These are phyloP conservation scores for Termitomyces sp. DNA, from an alignment of 768 basidiomycete genomes.

Conservation along the genomic window DNA sequence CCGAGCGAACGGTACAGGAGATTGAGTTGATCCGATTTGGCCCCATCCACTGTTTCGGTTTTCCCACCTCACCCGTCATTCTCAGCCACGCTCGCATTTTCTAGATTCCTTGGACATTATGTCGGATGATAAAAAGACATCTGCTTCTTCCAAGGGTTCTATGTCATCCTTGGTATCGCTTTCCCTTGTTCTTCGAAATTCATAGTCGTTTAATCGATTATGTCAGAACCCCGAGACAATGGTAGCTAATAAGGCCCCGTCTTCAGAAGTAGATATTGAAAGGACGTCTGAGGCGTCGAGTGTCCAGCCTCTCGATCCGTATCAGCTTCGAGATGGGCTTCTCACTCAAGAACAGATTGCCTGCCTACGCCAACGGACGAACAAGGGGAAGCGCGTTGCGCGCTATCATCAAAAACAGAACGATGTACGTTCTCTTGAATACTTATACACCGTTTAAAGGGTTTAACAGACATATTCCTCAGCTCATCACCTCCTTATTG, in stretches of 20 bases:
- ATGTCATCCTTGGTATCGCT: slow-evolving; percentile 19
- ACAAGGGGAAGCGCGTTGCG: slow-evolving; percentile 57
- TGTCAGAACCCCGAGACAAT: slow-evolving; percentile 41
- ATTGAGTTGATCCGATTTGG: slow-evolving; percentile 33
- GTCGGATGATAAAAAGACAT: slow-evolving; percentile 24
- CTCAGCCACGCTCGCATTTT: slow-evolving; percentile 21
- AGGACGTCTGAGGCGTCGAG: slow-evolving; percentile 26
- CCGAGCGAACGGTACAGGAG: slow-evolving; percentile 25
- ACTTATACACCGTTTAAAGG: background rate
- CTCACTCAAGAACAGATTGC: slow-evolving; percentile 58
- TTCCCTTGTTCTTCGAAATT: slow-evolving; percentile 7
- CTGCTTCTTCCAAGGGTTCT: slow-evolving; percentile 22
- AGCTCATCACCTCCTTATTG: slow-evolving; percentile 85
- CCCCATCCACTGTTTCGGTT: slow-evolving; percentile 35
- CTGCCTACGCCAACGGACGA: slow-evolving; percentile 48
- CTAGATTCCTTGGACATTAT: slow-evolving; percentile 22
- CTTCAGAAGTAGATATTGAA: slow-evolving; percentile 41
- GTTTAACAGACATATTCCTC: background rate
- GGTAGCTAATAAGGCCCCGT: slow-evolving; percentile 39
- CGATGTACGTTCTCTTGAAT: slow-evolving; percentile 35
- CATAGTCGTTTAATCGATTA: slow-evolving; percentile 9
- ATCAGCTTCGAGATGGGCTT: slow-evolving; percentile 53
- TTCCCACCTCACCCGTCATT: slow-evolving; percentile 19
- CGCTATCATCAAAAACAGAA: slow-evolving; percentile 70
- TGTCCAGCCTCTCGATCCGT: slow-evolving; percentile 51